phyloP scores from a whole-genome alignment of 2,329 filamentous ascomycete genomes.

The Xylaria sp. region DNA sequence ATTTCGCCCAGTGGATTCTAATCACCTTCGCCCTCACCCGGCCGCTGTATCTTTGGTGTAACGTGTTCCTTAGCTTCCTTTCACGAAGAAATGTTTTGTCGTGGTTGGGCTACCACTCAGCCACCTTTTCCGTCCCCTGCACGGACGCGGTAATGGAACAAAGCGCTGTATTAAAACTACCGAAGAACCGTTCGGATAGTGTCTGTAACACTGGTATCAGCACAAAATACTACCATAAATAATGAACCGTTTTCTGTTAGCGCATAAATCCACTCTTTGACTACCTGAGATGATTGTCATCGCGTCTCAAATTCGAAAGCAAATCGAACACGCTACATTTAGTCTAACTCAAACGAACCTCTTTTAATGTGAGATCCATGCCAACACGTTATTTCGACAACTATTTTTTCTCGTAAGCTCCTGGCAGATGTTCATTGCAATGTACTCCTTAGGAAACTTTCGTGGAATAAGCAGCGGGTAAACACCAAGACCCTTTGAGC shows the following conservation, averaged over 20 bases:
- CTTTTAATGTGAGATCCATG: neutral
- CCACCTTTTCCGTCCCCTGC: neutral
- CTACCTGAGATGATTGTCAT: neutral
- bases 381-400: neutral
- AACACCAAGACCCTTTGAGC: neutral
- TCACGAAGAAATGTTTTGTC: neutral
- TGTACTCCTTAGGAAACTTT: neutral
- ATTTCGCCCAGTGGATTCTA: neutral
- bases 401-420: neutral
- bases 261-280: conserved; percentile 1
- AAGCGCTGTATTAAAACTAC: neutral
- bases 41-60: neutral
- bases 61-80: neutral
- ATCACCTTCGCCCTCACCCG: neutral
- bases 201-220: neutral
- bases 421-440: neutral
- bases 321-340: neutral
- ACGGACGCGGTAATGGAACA: neutral
- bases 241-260: neutral
- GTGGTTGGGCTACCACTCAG: neutral
- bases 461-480: neutral
- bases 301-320: neutral
- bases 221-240: neutral
- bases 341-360: neutral
- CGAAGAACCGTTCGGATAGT: neutral